phyloP scores from a whole-genome alignment of 352 stramenopile genomes.

The Globisporangium acanthophoron region DNA sequence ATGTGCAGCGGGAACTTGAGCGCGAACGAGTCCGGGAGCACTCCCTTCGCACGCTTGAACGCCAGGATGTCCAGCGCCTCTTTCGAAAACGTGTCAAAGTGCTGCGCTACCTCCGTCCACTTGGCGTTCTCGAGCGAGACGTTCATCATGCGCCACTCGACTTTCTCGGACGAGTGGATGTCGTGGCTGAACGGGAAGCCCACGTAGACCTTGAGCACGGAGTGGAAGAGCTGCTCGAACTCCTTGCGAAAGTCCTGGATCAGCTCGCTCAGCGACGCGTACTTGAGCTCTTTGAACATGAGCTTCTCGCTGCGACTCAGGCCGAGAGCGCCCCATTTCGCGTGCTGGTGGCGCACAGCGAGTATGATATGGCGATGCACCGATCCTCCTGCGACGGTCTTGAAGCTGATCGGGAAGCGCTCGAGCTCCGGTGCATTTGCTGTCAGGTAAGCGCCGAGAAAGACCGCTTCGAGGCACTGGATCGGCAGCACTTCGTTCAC shows the following conservation, averaged over 20 bases:
- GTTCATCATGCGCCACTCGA: conserved; percentile 84
- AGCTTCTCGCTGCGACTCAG: conserved; percentile 79
- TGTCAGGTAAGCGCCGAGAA: conserved; percentile 78
- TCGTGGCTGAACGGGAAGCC: conserved; percentile 82
- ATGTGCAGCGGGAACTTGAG: conserved; percentile 58
- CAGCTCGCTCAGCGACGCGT: conserved; percentile 69
- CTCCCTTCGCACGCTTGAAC: conserved; percentile 60
- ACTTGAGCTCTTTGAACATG: conserved; percentile 85
- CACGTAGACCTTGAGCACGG: conserved; percentile 73
- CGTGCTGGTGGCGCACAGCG: conserved; percentile 60
- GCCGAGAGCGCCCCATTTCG: conserved; percentile 79
- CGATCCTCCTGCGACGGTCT: conserved; percentile 51
- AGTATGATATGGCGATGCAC: conserved; percentile 83
- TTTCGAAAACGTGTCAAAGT: conserved; percentile 65
- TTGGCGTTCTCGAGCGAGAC: conserved; percentile 35
- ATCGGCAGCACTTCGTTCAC: conserved; percentile 79
- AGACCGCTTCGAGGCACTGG: conserved; percentile 87
- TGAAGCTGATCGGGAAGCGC: conserved; percentile 85
- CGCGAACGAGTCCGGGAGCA: conserved; percentile 52
- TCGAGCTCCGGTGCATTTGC: conserved; percentile 58
- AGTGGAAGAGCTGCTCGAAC: conserved; percentile 61
- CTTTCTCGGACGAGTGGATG: conserved; percentile 83
- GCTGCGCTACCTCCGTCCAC: conserved; percentile 46
- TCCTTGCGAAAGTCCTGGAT: conserved; percentile 62
- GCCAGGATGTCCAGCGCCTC: conserved; percentile 59